phyloP scores from a whole-genome alignment of 2,329 filamentous ascomycete species.

The Sporothrix dimorphospora region DNA sequence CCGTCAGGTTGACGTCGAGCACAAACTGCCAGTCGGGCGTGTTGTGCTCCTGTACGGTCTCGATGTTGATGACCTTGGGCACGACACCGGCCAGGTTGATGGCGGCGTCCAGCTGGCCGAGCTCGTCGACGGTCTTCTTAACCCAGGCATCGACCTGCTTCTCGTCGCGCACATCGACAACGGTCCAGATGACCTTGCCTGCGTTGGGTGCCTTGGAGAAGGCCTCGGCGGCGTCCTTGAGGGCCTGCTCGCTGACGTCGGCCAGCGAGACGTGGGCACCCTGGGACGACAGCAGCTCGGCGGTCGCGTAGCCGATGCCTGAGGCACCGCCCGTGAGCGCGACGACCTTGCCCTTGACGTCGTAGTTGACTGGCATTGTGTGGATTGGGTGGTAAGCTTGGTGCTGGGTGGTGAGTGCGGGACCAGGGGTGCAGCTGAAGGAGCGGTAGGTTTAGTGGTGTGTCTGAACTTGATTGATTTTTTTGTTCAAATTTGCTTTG shows the following conservation, averaged over 20 bases:
- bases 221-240: slow-evolving; percentile 19
- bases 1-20: slow-evolving; percentile 32
- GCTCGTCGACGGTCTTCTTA: slow-evolving; percentile 34
- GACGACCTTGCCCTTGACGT: slow-evolving; percentile 28
- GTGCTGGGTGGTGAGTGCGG: not conserved
- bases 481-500: not conserved
- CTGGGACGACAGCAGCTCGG: slow-evolving; percentile 18
- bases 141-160: slow-evolving; percentile 39
- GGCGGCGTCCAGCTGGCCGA: slow-evolving; percentile 38
- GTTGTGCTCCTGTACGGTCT: slow-evolving; percentile 30
- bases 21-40: slow-evolving; percentile 34
- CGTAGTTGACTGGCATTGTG: slow-evolving; percentile 25
- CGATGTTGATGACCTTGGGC: slow-evolving; percentile 29
- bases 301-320: slow-evolving; percentile 26
- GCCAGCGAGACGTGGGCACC: slow-evolving; percentile 28
- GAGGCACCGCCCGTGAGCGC: slow-evolving; percentile 25
- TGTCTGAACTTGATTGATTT: not conserved
- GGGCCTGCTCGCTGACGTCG: slow-evolving; percentile 21
- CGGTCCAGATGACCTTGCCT: slow-evolving; percentile 25
- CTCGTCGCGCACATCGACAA: slow-evolving; percentile 37
- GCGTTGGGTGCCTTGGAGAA: slow-evolving; percentile 19
- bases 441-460: not conserved
- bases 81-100: slow-evolving; percentile 41
- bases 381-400: not conserved
- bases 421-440: not conserved